These are phyloP conservation scores for Penicillium ochrochloron DNA, from an alignment of 495 filamentous ascomycete genomes.

Conservation along the genomic window DNA sequence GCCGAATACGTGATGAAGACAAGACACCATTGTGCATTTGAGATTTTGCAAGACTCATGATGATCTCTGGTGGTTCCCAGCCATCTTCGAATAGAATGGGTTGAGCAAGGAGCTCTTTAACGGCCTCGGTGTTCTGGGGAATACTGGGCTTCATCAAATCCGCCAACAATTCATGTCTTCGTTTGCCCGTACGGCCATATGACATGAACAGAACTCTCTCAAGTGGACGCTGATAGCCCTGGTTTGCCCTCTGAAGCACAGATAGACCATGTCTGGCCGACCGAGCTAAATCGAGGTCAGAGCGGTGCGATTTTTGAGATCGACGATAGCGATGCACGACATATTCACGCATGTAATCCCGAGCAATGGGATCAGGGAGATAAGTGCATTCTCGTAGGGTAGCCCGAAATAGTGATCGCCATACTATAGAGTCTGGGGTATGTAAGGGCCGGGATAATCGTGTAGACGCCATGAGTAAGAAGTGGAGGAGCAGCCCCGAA, in stretches of 20 bases:
- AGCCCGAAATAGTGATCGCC: constrained; percentile 71
- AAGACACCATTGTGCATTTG: constrained; percentile 38
- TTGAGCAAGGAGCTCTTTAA: constrained; percentile 28
- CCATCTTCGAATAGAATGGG: constrained; percentile 33
- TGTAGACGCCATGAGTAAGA: constrained; percentile 26
- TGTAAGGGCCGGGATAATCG: constrained; percentile 14
- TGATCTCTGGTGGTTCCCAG: constrained; percentile 41
- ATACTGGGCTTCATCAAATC: constrained; percentile 48
- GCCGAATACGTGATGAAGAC: constrained; percentile 27
- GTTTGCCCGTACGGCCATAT: constrained; percentile 76
- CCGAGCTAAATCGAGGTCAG: constrained; percentile 27
- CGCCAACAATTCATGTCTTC: constrained; percentile 64
- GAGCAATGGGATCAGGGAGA: constrained; percentile 74
- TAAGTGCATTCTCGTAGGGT: constrained; percentile 85
- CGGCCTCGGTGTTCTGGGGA: constrained; percentile 35
- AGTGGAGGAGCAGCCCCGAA: constrained; percentile 18
- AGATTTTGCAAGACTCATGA: constrained; percentile 42
- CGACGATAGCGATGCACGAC: constrained; percentile 61
- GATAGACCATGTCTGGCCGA: constrained; percentile 32
- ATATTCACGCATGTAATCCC: constrained; percentile 59
- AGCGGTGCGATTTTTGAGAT: constrained; percentile 22
- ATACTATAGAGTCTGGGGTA: constrained; percentile 27
- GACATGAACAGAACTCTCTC: constrained; percentile 65
- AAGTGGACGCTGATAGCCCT: constrained; percentile 66
- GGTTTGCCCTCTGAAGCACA: constrained; percentile 61